A percentile compares a stretch with the other conserved stretches of the same genome.
These are phyloP conservation scores for Orobanche coerulescens DNA, from an alignment of 257 asterid species.

Conservation along the genomic window DNA sequence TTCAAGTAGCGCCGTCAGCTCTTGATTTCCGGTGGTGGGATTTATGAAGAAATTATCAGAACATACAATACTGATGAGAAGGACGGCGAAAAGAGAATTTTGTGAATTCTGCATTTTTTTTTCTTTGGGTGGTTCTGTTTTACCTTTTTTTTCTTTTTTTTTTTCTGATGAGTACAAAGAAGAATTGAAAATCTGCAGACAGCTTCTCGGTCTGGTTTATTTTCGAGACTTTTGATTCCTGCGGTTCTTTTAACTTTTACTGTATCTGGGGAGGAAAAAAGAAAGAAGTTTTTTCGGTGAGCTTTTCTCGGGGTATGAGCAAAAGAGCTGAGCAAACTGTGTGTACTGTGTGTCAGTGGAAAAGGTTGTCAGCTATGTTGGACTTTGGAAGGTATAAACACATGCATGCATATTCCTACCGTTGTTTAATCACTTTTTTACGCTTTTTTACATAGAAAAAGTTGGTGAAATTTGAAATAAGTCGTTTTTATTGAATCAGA, in stretches of 20 bases:
- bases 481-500: neutral
- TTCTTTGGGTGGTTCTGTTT: too few relatives aligned
- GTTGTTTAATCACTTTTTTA: slow-evolving; percentile 5
- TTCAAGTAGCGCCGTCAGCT: slow-evolving; percentile 73
- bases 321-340: neutral
- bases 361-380: slow-evolving; percentile 27
- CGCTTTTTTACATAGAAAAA: neutral
- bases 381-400: slow-evolving; percentile 42
- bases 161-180: slow-evolving; percentile 3
- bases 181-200: neutral
- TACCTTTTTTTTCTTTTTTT: neutral
- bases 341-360: slow-evolving; percentile 12
- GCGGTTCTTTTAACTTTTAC: neutral
- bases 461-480: neutral
- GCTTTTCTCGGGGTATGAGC: too few relatives aligned
- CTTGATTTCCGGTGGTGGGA: slow-evolving; percentile 45
- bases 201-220: neutral
- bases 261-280: neutral
- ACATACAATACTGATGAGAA: slow-evolving; percentile 27
- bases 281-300: neutral
- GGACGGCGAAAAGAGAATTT: slow-evolving; percentile 11
- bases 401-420: slow-evolving; percentile 36
- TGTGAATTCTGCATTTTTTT: slow-evolving; percentile 32
- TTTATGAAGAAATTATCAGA: slow-evolving; percentile 15
- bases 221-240: neutral